Conservation (phyloP, 805 yeast species). For the Kuraishia capsulata region DNA sequence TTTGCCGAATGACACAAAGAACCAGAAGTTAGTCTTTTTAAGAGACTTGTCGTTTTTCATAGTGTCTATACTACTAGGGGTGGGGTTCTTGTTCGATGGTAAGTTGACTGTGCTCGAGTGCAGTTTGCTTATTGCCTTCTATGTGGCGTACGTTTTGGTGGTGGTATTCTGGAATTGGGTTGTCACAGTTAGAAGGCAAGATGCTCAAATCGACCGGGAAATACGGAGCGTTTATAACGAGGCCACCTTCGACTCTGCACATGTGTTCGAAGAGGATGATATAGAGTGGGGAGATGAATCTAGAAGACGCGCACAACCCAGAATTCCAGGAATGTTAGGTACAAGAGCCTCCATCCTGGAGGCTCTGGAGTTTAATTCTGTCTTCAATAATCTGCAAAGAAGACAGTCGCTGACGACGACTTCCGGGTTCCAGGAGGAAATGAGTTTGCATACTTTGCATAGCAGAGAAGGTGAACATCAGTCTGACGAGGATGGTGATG, state of each 20-base stretch:
- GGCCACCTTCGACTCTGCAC: constrained; percentile 7
- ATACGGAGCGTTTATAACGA: constrained; percentile 20
- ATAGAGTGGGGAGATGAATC: neutral
- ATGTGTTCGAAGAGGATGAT: constrained; percentile 6
- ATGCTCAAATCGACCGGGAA: constrained; percentile 9
- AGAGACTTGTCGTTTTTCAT: constrained; percentile 60
- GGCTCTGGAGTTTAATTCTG: constrained; percentile 8
- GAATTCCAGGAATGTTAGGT: neutral
- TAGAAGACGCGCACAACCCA: neutral
- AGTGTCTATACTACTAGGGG: constrained; percentile 36
- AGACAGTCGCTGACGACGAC: constrained; percentile 2
- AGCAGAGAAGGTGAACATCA: no score
- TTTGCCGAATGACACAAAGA: constrained; percentile 13
- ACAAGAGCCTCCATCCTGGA: constrained; percentile 5
- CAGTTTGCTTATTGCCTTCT: constrained; percentile 41
- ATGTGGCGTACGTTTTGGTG: constrained; percentile 51
- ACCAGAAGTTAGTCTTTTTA: constrained; percentile 34
- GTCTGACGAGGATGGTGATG: neutral
- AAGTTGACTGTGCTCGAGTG: constrained; percentile 46
- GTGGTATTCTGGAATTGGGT: constrained; percentile 33
- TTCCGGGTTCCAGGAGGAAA: neutral
- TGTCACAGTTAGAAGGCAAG: constrained; percentile 4
- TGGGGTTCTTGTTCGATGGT: constrained; percentile 42
- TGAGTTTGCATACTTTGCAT: neutral
- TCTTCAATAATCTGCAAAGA: constrained; percentile 5